Base-by-base conservation (phyloP, 2,329 filamentous ascomycete species). In the Epichloe sylvatica region DNA sequence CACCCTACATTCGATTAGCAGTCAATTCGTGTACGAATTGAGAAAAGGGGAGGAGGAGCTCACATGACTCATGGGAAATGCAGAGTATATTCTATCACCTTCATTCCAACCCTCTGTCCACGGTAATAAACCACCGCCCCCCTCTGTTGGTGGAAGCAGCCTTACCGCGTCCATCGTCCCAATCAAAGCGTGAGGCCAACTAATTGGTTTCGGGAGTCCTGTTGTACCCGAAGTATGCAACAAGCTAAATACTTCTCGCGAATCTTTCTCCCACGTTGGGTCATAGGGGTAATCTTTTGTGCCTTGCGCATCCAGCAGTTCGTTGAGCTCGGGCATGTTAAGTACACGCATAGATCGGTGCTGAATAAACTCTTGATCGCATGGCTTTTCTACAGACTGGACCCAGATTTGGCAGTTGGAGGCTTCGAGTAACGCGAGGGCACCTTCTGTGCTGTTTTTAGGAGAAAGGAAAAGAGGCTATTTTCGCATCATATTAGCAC, bases 381-480 rank as follows among this genome's bases (percentile, higher is more conserved):
- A 34, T 2, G 55, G 36, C n/a, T 50, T 48, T 8, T 59, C 58
- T 2, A 46, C 17, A 1, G 61, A 51, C 3, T 57, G 56, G 21
- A 61, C 57, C 63, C 62, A 66, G 1, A 63, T 56, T 3, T 55
- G 54, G 47, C 65, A 68, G 4, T 61, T 52, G 2, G 60, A 49
- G 15, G 57, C 54, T n/a, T 64, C 49, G 3, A 69, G 57, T 1
- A 69, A 59, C 2, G 60, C 59, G 3, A 67, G 19, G 0, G 64
- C 60, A 0, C 60, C 67, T 13, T 60, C 59, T 0, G 60, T 51
- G 19, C 56, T 67, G 36, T 69, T 69, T 39, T 62, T 59, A 1
- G 62, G 62, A 0, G 66, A 67, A 3, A 60, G 53, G 23, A 67
- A 62, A 3, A 68, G 52, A 0, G 62, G 57, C 64, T 67, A 9